Percentiles rank a stretch among this genome's conserved stretches.
These are phyloP conservation scores for Coprinopsis sp. DNA, from an alignment of 768 basidiomycete genomes.

Conservation along the genomic window DNA sequence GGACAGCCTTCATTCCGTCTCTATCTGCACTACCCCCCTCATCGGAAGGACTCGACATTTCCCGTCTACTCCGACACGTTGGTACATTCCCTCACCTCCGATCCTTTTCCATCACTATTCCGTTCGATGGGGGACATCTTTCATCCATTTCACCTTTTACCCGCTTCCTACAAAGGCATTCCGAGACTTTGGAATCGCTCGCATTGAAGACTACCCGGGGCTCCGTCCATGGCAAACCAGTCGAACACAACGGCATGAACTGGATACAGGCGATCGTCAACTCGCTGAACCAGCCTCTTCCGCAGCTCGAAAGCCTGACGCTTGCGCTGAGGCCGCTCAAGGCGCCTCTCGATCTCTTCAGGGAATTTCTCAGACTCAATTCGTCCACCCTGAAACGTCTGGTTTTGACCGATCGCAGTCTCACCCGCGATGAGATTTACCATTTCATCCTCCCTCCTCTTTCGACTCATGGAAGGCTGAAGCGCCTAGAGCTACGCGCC, in stretches of 20 bases:
- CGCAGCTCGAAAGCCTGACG: constrained; percentile 27
- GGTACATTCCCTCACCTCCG: constrained; percentile 36
- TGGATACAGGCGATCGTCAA: constrained; percentile 40
- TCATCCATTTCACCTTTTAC: constrained; percentile 29
- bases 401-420: constrained; percentile 32
- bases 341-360: constrained; percentile 25
- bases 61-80: constrained; percentile 31
- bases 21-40: constrained; percentile 30
- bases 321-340: constrained; percentile 37
- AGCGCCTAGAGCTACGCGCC: constrained; percentile 8
- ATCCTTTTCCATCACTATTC: constrained; percentile 36
- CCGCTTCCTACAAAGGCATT: constrained; percentile 33
- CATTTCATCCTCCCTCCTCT: constrained; percentile 22
- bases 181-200: constrained; percentile 29
- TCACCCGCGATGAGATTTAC: constrained; percentile 28
- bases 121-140: constrained; percentile 41
- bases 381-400: constrained; percentile 26
- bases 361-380: constrained; percentile 27
- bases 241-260: constrained; percentile 25
- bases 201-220: constrained; percentile 31
- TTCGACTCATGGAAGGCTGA: not conserved
- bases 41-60: constrained; percentile 36
- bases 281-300: constrained; percentile 24
- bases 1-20: constrained; percentile 32
- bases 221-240: constrained; percentile 13